phyloP scores from a whole-genome alignment of 352 stramenopile genomes.

The Phytopythium kandeliae region DNA sequence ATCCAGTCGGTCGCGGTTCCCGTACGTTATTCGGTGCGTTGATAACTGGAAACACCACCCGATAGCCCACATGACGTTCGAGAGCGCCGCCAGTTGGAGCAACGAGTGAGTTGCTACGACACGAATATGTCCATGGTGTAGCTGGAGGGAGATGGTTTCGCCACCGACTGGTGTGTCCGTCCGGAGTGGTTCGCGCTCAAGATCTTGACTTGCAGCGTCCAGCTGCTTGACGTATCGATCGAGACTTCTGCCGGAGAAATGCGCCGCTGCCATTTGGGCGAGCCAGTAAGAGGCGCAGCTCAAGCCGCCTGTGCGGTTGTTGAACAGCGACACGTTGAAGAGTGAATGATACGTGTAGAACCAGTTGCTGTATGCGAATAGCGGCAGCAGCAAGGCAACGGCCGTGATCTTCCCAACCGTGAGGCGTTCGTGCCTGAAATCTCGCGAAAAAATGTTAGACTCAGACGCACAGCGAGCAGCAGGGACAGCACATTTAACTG shows the following conservation, averaged over 20 bases:
- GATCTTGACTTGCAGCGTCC: not conserved
- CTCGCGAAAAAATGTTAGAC: not conserved
- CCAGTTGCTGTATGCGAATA: conserved; percentile 62
- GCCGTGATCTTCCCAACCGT: not conserved
- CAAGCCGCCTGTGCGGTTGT: conserved; percentile 28
- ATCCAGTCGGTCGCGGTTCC: conserved; percentile 14
- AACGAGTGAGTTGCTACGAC: not conserved
- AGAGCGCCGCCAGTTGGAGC: conserved; percentile 8
- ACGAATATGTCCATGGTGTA: not conserved
- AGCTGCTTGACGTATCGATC: conserved; percentile 10
- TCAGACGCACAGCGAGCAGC: not conserved
- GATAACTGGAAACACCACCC: conserved; percentile 11
- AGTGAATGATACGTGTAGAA: conserved; percentile 65
- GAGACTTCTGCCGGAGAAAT: conserved; percentile 18
- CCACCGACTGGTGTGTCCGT: not conserved
- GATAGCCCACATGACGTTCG: conserved; percentile 33
- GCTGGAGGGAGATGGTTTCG: too few relatives aligned
- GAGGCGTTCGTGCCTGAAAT: not conserved
- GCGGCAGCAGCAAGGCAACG: conserved; percentile 19
- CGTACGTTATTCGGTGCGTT: conserved; percentile 4
- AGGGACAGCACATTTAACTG: conserved; percentile 5
- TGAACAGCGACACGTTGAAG: conserved; percentile 44
- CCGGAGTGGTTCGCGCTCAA: not conserved
- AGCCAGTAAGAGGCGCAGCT: conserved; percentile 36
- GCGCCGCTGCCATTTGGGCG: conserved; percentile 35